Conservation (phyloP, 768 basidiomycete species). For the Boletus rubescentipes region DNA sequence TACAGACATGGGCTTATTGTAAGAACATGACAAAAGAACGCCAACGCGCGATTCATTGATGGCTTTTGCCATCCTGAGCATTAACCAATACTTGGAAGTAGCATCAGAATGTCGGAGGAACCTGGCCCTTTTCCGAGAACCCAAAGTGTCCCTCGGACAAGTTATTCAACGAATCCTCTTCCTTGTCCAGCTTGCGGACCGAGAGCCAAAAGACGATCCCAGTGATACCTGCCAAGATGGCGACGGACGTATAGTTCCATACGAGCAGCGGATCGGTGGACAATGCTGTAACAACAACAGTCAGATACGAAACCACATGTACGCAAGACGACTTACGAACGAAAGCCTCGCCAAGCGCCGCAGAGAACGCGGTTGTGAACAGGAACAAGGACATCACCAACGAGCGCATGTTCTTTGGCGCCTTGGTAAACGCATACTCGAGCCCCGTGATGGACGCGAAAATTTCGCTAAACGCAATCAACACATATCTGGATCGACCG, state of each 20-base stretch:
- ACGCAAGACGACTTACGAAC: conserved; percentile 47
- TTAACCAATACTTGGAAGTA: no score
- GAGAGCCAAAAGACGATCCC: conserved; percentile 56
- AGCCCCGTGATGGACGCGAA: conserved; percentile 79
- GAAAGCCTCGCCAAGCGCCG: conserved; percentile 69
- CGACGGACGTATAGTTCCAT: conserved; percentile 72
- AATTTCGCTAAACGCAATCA: conserved; percentile 71
- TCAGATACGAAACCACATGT: conserved; percentile 2
- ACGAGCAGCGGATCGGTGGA: conserved; percentile 70
- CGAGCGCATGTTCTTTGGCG: conserved; percentile 86
- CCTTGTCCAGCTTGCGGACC: conserved; percentile 54
- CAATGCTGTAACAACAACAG: conserved; percentile 40
- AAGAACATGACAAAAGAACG: not conserved
- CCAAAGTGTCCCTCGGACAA: conserved; percentile 40
- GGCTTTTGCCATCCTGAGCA: not conserved
- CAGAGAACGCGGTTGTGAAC: conserved; percentile 56
- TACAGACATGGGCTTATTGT: not conserved
- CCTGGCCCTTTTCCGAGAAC: not conserved
- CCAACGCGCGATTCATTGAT: no score
- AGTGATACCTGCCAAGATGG: conserved; percentile 48
- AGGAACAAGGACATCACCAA: conserved; percentile 75
- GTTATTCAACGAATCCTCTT: conserved; percentile 65
- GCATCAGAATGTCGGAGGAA: not conserved
- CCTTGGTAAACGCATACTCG: conserved; percentile 89
- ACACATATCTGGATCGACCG: conserved; percentile 46